Conservation (phyloP, 129 eudicot species). For the Gnaphalium uliginosum region DNA sequence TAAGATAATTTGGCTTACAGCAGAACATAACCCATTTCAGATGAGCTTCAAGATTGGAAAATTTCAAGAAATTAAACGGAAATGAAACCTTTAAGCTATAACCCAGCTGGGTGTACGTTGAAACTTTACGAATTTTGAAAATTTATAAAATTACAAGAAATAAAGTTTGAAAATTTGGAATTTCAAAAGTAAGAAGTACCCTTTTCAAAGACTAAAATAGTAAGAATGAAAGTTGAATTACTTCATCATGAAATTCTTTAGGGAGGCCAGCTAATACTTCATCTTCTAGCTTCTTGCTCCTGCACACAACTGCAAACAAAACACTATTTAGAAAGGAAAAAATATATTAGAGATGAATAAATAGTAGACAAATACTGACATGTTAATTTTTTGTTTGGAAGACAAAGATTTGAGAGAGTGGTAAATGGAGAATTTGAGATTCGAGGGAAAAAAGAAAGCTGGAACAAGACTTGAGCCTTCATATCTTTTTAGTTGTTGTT, state of each 20-base stretch:
- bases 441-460: slow-evolving; percentile 22
- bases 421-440: slow-evolving; percentile 20
- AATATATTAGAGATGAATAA: not conserved
- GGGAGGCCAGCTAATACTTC: slow-evolving; percentile 71
- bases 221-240: slow-evolving; percentile 32
- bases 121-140: not conserved
- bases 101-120: not conserved
- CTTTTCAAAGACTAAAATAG: not conserved
- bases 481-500: not conserved
- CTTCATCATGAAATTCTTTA: slow-evolving; percentile 80
- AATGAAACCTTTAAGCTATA: slow-evolving; percentile 11
- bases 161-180: not conserved
- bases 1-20: not conserved
- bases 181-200: not conserved
- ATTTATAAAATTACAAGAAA: not conserved
- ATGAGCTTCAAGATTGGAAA: slow-evolving; percentile 1
- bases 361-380: slow-evolving; percentile 10
- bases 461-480: slow-evolving; percentile 35
- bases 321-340: not conserved
- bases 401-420: slow-evolving; percentile 22
- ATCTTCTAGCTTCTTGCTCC: slow-evolving; percentile 70
- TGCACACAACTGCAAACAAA: slow-evolving; percentile 41
- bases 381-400: slow-evolving; percentile 15
- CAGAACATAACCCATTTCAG: not conserved
- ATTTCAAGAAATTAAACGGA: slow-evolving; percentile 3